Evolutionary conservation across 352 stramenopile genomes (phyloP).

Genomic region (Pilasporangium apinafurcum): DNA sequence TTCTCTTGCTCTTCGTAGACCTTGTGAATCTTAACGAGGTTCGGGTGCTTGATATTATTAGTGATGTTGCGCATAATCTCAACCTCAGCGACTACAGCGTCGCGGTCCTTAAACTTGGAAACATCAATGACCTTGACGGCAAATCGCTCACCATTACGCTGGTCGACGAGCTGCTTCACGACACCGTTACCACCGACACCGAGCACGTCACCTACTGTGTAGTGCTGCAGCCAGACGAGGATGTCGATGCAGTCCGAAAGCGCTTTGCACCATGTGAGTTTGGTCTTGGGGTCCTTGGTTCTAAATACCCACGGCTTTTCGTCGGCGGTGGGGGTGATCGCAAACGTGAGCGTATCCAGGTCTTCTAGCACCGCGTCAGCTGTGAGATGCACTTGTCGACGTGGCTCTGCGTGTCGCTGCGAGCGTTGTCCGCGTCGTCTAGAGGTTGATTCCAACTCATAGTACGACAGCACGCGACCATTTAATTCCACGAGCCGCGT

Average conservation of each 20-base stretch:
- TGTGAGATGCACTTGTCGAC: slow-evolving; percentile 51
- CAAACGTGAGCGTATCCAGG: slow-evolving; percentile 48
- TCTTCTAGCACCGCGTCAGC: slow-evolving; percentile 45
- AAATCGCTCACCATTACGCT: slow-evolving; percentile 38
- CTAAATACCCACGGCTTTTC: slow-evolving; percentile 66
- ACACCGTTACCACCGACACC: slow-evolving; percentile 72
- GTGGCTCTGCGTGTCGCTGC: slow-evolving; percentile 18
- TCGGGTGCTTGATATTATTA: slow-evolving; percentile 71
- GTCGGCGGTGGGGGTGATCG: slow-evolving; percentile 30
- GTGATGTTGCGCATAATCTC: slow-evolving; percentile 80
- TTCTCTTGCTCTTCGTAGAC: slow-evolving; percentile 80
- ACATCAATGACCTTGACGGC: slow-evolving; percentile 76
- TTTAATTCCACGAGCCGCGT: slow-evolving; percentile 67
- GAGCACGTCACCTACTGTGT: slow-evolving; percentile 51
- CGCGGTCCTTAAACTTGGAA: slow-evolving; percentile 69
- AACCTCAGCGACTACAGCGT: slow-evolving; percentile 60
- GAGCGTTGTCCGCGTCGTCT: slow-evolving; percentile 10
- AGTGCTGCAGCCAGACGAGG: slow-evolving; percentile 66
- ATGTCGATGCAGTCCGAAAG: slow-evolving; percentile 77
- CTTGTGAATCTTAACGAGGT: slow-evolving; percentile 77
- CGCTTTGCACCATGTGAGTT: slow-evolving; percentile 56
- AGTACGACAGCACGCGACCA: slow-evolving; percentile 65
- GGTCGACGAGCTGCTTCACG: slow-evolving; percentile 59
- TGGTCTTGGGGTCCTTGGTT: slow-evolving; percentile 34
- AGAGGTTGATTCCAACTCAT: slow-evolving; percentile 22